These are phyloP conservation scores for Lagerstroemia speciosa DNA, from an alignment of 345 rosid genomes.

Conservation along the genomic window DNA sequence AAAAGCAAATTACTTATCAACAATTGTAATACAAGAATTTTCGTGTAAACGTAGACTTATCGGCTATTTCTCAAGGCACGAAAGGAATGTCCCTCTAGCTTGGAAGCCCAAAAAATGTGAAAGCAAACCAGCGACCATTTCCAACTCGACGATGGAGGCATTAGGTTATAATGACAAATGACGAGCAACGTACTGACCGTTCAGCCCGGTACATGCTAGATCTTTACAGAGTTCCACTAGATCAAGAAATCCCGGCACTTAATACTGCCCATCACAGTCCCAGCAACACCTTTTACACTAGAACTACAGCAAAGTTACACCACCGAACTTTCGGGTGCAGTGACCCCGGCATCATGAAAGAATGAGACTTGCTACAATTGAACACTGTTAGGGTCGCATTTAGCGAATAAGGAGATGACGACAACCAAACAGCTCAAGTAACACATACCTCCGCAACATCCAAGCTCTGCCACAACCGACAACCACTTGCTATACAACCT, in stretches of 20 bases:
- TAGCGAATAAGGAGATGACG: background rate
- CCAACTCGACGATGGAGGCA: no score
- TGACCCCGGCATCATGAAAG: background rate
- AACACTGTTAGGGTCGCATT: background rate
- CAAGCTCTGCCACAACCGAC: background rate
- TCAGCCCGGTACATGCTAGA: no score
- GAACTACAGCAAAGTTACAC: background rate
- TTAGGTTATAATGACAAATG: no score
- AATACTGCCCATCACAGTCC: background rate
- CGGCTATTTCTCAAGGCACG: no score
- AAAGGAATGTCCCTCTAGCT: no score
- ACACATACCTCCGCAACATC: background rate
- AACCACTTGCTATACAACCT: constrained; percentile 7
- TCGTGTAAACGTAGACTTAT: no score
- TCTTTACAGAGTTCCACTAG: background rate
- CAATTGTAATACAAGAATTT: no score
- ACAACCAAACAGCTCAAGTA: background rate
- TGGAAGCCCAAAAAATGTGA: no score
- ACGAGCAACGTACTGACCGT: no score
- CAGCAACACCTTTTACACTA: background rate
- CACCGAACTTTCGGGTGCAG: background rate
- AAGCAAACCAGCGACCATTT: no score
- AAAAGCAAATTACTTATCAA: no score
- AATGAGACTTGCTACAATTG: background rate
- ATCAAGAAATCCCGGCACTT: no score